Conservation (phyloP, 139 green algal species). For the Zygnema cylindricum region DNA sequence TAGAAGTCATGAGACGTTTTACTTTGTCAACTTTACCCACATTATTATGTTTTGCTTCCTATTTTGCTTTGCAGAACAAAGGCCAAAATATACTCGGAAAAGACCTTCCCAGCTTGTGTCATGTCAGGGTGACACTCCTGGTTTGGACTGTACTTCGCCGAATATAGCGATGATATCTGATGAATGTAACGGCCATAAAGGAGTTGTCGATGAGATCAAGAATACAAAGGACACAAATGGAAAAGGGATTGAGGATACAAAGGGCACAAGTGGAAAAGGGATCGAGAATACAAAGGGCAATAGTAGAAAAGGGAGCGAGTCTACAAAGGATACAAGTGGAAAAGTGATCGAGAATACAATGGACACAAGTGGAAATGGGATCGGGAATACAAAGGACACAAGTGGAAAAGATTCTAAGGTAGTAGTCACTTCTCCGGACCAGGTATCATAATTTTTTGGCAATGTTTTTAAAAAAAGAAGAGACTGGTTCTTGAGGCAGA, state of each 20-base stretch:
- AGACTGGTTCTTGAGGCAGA: no score
- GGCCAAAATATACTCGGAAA: not conserved
- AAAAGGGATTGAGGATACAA: no score
- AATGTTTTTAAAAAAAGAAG: no score
- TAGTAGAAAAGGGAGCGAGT: not conserved
- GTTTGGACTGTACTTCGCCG: not conserved
- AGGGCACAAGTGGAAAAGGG: not conserved
- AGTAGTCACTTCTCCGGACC: no score
- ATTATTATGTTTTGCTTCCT: no score
- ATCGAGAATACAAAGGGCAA: not conserved
- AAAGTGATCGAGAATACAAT: not conserved
- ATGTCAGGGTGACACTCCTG: not conserved
- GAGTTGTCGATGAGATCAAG: not conserved
- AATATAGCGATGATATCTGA: not conserved
- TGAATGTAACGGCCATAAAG: not conserved
- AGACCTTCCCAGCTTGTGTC: not conserved
- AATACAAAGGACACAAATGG: not conserved
- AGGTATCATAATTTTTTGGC: no score
- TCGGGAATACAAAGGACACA: no score
- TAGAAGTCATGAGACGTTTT: no score
- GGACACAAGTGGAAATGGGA: not conserved
- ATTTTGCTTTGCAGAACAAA: not conserved
- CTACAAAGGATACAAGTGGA: not conserved
- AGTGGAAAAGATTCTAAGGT: no score
- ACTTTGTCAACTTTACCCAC: not conserved